phyloP scores from a whole-genome alignment of 441 rosid genomes.

The Arabidopsis hybrid region DNA sequence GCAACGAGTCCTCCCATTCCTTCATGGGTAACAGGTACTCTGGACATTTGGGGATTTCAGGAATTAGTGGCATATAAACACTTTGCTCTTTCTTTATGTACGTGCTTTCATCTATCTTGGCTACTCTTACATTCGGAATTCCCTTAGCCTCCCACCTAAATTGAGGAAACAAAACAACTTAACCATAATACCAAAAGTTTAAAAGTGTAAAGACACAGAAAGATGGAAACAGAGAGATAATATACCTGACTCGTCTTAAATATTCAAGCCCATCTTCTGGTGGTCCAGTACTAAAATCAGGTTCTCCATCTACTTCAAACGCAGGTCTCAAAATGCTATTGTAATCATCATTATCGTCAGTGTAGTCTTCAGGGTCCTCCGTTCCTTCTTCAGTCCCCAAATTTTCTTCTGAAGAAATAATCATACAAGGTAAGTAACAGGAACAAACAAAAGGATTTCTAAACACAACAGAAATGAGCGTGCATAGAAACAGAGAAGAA shows the following conservation, averaged over 20 bases:
- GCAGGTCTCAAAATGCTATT: slow-evolving; percentile 84
- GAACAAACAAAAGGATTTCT: neutral
- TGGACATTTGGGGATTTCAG: slow-evolving; percentile 76
- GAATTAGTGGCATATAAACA: slow-evolving; percentile 84
- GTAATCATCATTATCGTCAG: slow-evolving; percentile 72
- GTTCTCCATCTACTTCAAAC: slow-evolving; percentile 82
- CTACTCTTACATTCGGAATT: slow-evolving; percentile 75
- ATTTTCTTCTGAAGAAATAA: slow-evolving; percentile 16
- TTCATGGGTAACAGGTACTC: slow-evolving; percentile 64
- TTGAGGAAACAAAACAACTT: slow-evolving; percentile 13
- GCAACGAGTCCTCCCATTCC: slow-evolving; percentile 86
- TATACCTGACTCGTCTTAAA: slow-evolving; percentile 87
- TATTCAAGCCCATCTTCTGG: slow-evolving; percentile 93
- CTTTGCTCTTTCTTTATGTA: slow-evolving; percentile 60
- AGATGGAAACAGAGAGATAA: slow-evolving; percentile 20
- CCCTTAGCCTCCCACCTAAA: slow-evolving; percentile 92
- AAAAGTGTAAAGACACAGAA: slow-evolving; percentile 10
- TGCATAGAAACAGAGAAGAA: slow-evolving; percentile 13
- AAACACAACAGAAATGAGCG: neutral
- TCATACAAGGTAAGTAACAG: neutral
- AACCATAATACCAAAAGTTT: neutral
- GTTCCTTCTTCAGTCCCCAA: slow-evolving; percentile 38
- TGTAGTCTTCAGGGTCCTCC: slow-evolving; percentile 38
- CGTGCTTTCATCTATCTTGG: slow-evolving; percentile 59
- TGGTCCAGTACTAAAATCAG: slow-evolving; percentile 86